phyloP scores from a whole-genome alignment of 352 stramenopile genomes.

The Phytophthora europaea region DNA sequence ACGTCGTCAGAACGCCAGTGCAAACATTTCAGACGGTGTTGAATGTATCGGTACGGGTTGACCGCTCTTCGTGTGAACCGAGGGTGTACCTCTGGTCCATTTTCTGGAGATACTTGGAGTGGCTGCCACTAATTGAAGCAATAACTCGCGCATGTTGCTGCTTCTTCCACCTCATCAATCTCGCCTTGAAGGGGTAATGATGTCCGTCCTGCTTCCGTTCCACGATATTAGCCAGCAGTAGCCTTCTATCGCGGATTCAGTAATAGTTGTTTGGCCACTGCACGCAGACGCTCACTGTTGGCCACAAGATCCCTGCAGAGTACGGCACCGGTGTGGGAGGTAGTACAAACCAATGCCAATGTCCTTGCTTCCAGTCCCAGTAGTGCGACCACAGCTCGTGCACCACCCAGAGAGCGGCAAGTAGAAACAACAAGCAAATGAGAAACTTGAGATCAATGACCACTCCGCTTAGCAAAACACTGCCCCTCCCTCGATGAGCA shows the following conservation, averaged over 20 bases:
- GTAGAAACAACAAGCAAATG: slow-evolving; percentile 16
- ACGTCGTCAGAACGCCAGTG: slow-evolving; percentile 21
- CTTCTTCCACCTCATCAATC: neutral
- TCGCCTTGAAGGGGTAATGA: neutral
- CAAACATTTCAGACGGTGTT: slow-evolving; percentile 23
- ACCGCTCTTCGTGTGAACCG: neutral
- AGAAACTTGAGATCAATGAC: slow-evolving; percentile 43
- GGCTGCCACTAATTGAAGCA: neutral
- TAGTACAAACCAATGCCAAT: slow-evolving; percentile 1
- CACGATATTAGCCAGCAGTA: neutral
- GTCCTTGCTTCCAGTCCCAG: neutral
- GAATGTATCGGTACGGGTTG: slow-evolving; percentile 18
- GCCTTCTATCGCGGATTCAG: slow-evolving; percentile 6
- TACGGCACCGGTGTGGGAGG: slow-evolving; percentile 24
- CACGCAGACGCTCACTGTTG: slow-evolving; percentile 20
- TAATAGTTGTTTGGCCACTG: slow-evolving; percentile 22
- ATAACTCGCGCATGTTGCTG: neutral
- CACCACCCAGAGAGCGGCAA: neutral
- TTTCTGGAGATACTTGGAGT: neutral
- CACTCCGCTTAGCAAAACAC: slow-evolving; percentile 22
- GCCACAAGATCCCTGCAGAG: slow-evolving; percentile 23
- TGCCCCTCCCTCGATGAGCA: slow-evolving; percentile 15
- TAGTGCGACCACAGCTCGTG: neutral
- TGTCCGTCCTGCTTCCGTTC: neutral
- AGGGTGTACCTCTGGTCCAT: neutral